Percentiles rank a stretch among this genome's conserved stretches.
These are phyloP conservation scores for Picea glauca DNA, from an alignment of 75 land plant genomes.

Conservation along the genomic window DNA sequence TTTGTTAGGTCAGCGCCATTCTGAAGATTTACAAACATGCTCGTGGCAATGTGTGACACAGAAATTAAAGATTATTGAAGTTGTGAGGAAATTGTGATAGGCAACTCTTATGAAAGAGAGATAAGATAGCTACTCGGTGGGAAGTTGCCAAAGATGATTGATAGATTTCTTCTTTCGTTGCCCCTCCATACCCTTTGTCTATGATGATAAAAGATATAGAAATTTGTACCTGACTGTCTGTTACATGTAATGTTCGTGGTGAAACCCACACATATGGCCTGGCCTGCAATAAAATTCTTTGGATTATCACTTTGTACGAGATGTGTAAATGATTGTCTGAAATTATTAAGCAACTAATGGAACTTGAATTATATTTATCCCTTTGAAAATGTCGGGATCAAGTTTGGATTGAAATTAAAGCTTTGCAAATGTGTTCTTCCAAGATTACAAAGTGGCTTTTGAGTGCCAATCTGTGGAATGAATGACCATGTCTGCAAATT, in stretches of 20 bases:
- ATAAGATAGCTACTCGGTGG: background rate
- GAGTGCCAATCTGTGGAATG: too few species aligned
- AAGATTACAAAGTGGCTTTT: too few species aligned
- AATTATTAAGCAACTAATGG: too few species aligned
- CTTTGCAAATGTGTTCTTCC: too few species aligned
- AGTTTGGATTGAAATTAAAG: too few species aligned
- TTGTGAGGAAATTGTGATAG: constrained; percentile 9
- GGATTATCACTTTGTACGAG: background rate
- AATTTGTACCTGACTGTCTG: background rate
- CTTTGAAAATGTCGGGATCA: too few species aligned
- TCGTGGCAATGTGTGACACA: background rate
- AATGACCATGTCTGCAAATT: too few species aligned
- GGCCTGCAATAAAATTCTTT: background rate
- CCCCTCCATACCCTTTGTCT: background rate
- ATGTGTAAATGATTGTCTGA: constrained; percentile 4
- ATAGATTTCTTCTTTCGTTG: background rate
- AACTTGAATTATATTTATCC: too few species aligned
- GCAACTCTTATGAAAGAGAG: background rate
- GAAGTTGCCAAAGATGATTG: background rate
- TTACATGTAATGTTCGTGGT: background rate
- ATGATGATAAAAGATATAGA: background rate
- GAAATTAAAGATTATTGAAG: background rate
- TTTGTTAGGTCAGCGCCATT: background rate
- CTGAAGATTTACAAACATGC: background rate
- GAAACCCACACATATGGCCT: constrained; percentile 6